phyloP scores from a whole-genome alignment of 305 asterid genomes.

The Coffea humblotiana region DNA sequence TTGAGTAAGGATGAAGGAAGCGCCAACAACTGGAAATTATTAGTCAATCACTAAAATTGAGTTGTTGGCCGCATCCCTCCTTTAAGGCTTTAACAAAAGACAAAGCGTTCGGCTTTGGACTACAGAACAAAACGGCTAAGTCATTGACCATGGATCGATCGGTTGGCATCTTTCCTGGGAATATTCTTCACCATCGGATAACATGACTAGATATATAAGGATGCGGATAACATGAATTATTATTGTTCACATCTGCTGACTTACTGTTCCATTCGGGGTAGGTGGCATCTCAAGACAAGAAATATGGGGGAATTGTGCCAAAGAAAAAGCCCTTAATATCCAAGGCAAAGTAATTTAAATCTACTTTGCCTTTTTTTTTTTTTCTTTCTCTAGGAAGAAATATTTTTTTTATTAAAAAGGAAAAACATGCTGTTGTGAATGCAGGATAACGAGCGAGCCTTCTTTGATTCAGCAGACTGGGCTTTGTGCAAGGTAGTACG shows the following conservation, averaged over 20 bases:
- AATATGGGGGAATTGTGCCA: constrained; percentile 44
- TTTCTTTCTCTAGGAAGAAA: background rate
- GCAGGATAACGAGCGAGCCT: constrained; percentile 78
- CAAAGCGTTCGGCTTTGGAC: background rate
- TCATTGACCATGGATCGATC: too few species aligned
- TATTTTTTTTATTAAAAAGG: background rate
- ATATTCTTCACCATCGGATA: background rate
- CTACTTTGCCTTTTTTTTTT: too few species aligned
- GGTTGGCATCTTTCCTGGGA: background rate
- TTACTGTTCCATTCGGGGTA: background rate
- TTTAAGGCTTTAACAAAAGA: too few species aligned
- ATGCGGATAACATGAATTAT: too few species aligned
- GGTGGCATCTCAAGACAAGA: constrained; percentile 26
- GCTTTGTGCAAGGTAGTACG: constrained; percentile 67
- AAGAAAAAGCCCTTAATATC: constrained; percentile 49
- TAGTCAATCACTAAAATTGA: constrained; percentile 4
- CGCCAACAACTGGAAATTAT: background rate
- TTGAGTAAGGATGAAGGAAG: background rate
- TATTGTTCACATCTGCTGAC: background rate
- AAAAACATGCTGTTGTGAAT: background rate
- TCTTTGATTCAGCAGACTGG: constrained; percentile 95
- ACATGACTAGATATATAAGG: too few species aligned
- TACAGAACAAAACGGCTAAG: background rate
- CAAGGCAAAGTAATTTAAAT: constrained; percentile 28
- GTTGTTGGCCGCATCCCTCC: constrained; percentile 2